Evolutionary conservation across 306 rosid genomes (phyloP), one percentile per base, ranked within the genome.

Genomic region (Abrus pulchellus): DNA sequence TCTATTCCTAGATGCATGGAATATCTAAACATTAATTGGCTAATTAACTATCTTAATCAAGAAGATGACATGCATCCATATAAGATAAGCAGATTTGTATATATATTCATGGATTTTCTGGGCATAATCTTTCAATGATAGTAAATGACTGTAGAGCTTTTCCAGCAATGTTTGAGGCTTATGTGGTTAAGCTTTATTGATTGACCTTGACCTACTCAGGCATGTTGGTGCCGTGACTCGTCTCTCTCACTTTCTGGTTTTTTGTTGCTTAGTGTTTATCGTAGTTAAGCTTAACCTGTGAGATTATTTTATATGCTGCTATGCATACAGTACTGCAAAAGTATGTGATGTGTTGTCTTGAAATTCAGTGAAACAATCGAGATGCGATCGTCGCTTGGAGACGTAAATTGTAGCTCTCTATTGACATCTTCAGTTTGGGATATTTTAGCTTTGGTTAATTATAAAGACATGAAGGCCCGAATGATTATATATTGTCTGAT

Each of bases 41-140:
- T 68, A 60, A 52, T 38, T 36, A 54, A 55, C 65, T 57, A 83
- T 61, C 44, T 61, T 79, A 80, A 79, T 83, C 75, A 78, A 83
- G 86, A 87, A 45, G 83, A 78, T 69, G 79, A 43, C 64, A 59
- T 59, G 66, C 75, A 63, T 80, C 49, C 82, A 64, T 65, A 68
- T 36, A 11, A 77, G 49, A 3, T 66, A 66, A 41, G 7, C 20
- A 63, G 3, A 45, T 27, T 56, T 38, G 27, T 27, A 2, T 76
- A 74, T 52, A 27, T 41, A 28, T 27, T 30, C 29, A 34, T 27
- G 64, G 60, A 67, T 55, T 7, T 54, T 72, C 56, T 30, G 33
- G 41, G 64, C 54, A 49, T 44, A 27, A 73, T 74, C 52, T 59
- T 67, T 83, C 47, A 34, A 56, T 66, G 14, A 5, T 54, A 7